Evolutionary conservation across 2,329 filamentous ascomycete species (phyloP).

Genomic region (Hymenotorrendiella dingleyae): DNA sequence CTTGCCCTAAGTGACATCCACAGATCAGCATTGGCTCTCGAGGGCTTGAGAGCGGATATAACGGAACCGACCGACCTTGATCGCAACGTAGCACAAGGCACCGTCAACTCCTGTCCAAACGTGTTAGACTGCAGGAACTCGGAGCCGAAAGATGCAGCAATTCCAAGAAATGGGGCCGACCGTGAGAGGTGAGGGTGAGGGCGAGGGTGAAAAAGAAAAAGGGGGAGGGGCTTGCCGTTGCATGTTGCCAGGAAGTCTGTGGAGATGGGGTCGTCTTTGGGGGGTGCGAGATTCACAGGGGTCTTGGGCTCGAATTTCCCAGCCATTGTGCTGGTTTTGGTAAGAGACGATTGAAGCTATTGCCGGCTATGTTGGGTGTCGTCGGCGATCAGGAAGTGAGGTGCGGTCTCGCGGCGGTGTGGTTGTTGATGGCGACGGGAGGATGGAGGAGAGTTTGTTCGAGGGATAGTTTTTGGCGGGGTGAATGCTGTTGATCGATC

Average conservation of each 20-base stretch:
- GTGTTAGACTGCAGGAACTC: background rate
- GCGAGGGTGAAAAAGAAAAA: too few relatives aligned
- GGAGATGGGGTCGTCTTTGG: conserved; percentile 84
- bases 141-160: background rate
- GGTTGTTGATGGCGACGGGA: too few relatives aligned
- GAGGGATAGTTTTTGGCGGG: conserved; percentile 2
- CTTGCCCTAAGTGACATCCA: conserved; percentile 57
- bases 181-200: background rate
- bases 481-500: background rate
- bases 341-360: too few relatives aligned
- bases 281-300: conserved; percentile 69
- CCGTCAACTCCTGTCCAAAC: conserved; percentile 52
- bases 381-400: background rate
- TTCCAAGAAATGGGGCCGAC: background rate
- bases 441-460: background rate
- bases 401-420: too few relatives aligned
- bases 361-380: too few relatives aligned
- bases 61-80: conserved; percentile 46
- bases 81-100: conserved; percentile 61
- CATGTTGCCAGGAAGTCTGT: conserved; percentile 72
- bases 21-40: background rate
- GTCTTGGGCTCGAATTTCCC: conserved; percentile 74
- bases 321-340: conserved; percentile 38
- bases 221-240: conserved; percentile 60
- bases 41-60: conserved; percentile 4